Conservation (phyloP, 139 green algal genomes). For the Spirogloea muscicola region DNA sequence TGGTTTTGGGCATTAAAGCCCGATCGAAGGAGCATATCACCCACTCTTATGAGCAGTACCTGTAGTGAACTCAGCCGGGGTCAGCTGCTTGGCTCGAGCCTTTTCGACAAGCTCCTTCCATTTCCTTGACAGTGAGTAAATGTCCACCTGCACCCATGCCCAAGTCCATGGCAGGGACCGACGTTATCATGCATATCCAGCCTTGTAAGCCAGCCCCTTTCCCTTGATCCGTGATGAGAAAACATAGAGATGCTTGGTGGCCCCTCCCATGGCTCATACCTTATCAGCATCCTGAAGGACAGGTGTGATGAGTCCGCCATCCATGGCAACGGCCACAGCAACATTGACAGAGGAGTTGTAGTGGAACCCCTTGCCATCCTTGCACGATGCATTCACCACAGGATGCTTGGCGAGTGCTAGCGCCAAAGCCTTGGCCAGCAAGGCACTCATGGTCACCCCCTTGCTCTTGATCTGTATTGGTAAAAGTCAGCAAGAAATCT, state of each 20-base stretch:
- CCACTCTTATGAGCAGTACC: no score
- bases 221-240: no score
- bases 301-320: slow-evolving; percentile 95
- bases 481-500: no score
- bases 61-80: slow-evolving; percentile 49
- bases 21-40: no score
- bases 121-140: slow-evolving; percentile 86
- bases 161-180: no score
- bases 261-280: slow-evolving; percentile 26
- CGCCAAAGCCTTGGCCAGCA: slow-evolving; percentile 91
- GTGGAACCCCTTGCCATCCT: slow-evolving; percentile 78
- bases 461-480: slow-evolving; percentile 89
- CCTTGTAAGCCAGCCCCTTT: no score
- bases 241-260: no score
- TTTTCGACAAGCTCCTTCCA: slow-evolving; percentile 82
- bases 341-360: slow-evolving; percentile 95
- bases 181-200: no score
- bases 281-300: slow-evolving; percentile 90
- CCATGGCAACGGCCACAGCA: slow-evolving; percentile 90
- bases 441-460: slow-evolving; percentile 95
- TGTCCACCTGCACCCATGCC: slow-evolving; percentile 63
- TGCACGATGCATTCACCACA: slow-evolving; percentile 71
- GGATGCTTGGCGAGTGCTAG: slow-evolving; percentile 86
- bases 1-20: no score
- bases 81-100: slow-evolving; percentile 87